Percentiles rank a stretch among this genome's conserved stretches.
phyloP scores from a whole-genome alignment of 441 rosid species.

The Croton laevigatus region DNA sequence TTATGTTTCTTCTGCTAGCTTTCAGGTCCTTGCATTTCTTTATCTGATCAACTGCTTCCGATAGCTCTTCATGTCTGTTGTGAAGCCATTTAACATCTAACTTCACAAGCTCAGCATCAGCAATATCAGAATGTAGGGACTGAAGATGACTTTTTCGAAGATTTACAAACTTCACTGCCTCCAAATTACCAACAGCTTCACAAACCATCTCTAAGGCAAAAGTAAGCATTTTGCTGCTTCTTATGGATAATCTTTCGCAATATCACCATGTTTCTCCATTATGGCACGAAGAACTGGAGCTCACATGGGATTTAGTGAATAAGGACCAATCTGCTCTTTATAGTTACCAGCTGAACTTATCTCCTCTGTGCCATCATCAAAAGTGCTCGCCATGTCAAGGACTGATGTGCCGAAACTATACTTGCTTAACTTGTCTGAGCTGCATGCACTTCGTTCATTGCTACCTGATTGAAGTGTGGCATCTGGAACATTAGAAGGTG shows the following conservation, averaged over 20 bases:
- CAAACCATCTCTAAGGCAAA: slow-evolving; percentile 17
- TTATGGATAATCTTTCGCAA: slow-evolving; percentile 11
- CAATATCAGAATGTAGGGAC: slow-evolving; percentile 6
- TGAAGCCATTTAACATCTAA: slow-evolving; percentile 18
- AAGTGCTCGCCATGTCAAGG: slow-evolving; percentile 4
- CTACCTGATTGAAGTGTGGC: not conserved
- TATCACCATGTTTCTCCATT: slow-evolving; percentile 17
- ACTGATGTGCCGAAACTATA: slow-evolving; percentile 12
- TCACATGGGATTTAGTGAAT: slow-evolving; percentile 7
- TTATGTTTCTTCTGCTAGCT: not conserved
- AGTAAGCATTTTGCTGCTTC: slow-evolving; percentile 8
- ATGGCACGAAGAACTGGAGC: slow-evolving; percentile 16
- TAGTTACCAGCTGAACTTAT: not conserved
- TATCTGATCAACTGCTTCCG: slow-evolving; percentile 9
- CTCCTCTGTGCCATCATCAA: slow-evolving; percentile 13
- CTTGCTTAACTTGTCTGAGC: not conserved
- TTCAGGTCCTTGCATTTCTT: slow-evolving; percentile 1
- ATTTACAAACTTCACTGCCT: not conserved
- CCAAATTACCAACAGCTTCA: slow-evolving; percentile 5
- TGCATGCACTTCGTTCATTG: not conserved
- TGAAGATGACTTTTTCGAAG: not conserved
- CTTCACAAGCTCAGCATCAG: slow-evolving; percentile 16
- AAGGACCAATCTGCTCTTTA: not conserved
- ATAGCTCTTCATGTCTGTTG: slow-evolving; percentile 4
- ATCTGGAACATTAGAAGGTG: not conserved